Evolutionary conservation across 768 basidiomycete species (phyloP).

Genomic region (Tricholomella constricta): DNA sequence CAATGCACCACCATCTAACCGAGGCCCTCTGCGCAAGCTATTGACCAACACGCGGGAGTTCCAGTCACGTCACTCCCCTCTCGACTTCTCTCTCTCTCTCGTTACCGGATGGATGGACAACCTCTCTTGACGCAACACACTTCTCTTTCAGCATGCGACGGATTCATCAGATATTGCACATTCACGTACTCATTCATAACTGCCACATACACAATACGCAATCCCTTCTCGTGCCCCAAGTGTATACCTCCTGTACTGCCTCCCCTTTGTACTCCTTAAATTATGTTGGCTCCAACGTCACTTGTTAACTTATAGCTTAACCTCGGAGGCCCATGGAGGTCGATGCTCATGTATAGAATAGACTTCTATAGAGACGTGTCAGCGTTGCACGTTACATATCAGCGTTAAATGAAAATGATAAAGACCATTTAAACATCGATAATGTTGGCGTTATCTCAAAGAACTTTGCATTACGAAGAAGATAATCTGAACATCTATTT

Average conservation of each 20-base stretch:
- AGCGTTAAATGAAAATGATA: too few species aligned
- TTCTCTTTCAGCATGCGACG: constrained; percentile 1
- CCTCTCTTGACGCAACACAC: not conserved
- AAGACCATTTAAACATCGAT: too few species aligned
- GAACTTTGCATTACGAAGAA: too few species aligned
- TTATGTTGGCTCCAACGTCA: not conserved
- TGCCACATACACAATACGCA: constrained; percentile 8
- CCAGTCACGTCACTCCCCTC: too few species aligned
- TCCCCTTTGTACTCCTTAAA: constrained; percentile 11
- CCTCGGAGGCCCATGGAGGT: not conserved
- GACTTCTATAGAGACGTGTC: too few species aligned
- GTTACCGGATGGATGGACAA: constrained; percentile 12
- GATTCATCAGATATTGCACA: constrained; percentile 1
- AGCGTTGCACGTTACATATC: too few species aligned
- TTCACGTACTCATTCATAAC: not conserved
- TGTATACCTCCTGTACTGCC: constrained; percentile 12
- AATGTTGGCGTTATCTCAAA: too few species aligned
- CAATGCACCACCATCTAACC: not conserved
- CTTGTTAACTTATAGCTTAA: too few species aligned
- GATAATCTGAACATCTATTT: too few species aligned
- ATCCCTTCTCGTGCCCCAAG: not conserved
- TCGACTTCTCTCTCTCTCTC: not conserved
- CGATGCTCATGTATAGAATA: not conserved
- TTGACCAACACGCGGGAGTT: not conserved
- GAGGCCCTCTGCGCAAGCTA: not conserved